Percentiles rank a stretch among this genome's conserved stretches.
Conservation (phyloP, 345 rosid genomes). For the Ceriops decandra region DNA sequence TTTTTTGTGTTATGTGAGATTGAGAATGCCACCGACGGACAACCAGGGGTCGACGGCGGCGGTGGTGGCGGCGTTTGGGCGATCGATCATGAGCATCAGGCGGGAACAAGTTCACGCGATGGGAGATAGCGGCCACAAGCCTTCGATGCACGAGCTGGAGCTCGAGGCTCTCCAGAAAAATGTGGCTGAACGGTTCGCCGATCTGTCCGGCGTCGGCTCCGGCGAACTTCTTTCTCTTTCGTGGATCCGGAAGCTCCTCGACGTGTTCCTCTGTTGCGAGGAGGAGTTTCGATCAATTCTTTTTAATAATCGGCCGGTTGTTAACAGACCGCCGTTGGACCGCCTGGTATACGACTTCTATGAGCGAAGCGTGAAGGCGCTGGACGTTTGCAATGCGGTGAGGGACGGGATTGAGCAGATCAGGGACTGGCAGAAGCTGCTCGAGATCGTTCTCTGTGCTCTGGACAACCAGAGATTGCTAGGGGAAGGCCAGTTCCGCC, state of each 20-base stretch:
- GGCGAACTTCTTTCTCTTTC: constrained; percentile 54
- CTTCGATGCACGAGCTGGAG: constrained; percentile 38
- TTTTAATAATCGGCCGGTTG: constrained; percentile 33
- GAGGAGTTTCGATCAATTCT: constrained; percentile 60
- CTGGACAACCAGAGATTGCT: constrained; percentile 42
- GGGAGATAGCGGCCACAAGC: constrained; percentile 30
- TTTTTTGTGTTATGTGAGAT: neutral
- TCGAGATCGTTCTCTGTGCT: constrained; percentile 45
- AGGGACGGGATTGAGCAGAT: constrained; percentile 47
- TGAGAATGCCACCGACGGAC: constrained; percentile 31
- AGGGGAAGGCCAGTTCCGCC: constrained; percentile 85
- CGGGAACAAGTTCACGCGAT: constrained; percentile 45
- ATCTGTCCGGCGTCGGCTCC: constrained; percentile 34
- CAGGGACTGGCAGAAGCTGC: constrained; percentile 41
- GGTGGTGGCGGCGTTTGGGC: constrained; percentile 24
- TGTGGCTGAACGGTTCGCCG: constrained; percentile 50
- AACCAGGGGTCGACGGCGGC: constrained; percentile 28
- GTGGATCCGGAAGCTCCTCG: constrained; percentile 60
- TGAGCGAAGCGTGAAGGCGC: constrained; percentile 43
- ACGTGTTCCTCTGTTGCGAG: constrained; percentile 53
- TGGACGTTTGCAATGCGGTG: constrained; percentile 49
- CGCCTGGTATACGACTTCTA: constrained; percentile 32
- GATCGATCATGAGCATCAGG: constrained; percentile 37
- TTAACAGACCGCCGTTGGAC: constrained; percentile 40
- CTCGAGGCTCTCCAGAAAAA: constrained; percentile 60